Conservation (phyloP, 768 basidiomycete genomes). For the Xerocomellus chrysenteron region DNA sequence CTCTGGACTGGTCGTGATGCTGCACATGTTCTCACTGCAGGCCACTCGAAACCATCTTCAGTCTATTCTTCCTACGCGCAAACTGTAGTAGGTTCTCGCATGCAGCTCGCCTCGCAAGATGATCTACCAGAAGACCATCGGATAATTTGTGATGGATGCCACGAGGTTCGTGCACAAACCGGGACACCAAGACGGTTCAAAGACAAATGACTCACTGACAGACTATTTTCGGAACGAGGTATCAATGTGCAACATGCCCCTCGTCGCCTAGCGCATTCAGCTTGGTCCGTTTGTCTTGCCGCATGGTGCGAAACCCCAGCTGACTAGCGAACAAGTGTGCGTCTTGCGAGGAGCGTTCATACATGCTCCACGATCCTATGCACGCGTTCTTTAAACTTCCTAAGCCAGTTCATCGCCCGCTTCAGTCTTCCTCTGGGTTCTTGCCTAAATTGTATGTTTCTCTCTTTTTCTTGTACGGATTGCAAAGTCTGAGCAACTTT, state of each 20-base stretch:
- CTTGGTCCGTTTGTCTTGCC: conserved; percentile 47
- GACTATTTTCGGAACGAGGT: conserved; percentile 76
- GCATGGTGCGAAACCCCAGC: background rate
- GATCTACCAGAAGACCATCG: conserved; percentile 50
- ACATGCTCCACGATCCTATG: conserved; percentile 75
- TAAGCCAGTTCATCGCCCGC: conserved; percentile 66
- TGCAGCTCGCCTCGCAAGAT: conserved; percentile 32
- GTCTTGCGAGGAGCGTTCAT: conserved; percentile 75
- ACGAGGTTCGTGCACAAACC: conserved; percentile 42
- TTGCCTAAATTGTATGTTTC: conserved; percentile 62
- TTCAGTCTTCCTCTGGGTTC: conserved; percentile 56
- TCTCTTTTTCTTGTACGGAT: background rate
- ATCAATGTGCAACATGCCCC: conserved; percentile 89
- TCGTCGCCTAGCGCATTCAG: conserved; percentile 70
- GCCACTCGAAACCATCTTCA: conserved; percentile 54
- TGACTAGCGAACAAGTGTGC: conserved; percentile 55
- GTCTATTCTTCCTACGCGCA: conserved; percentile 63
- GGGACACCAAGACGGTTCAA: background rate
- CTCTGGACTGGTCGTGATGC: conserved; percentile 80
- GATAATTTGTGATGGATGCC: conserved; percentile 60
- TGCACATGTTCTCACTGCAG: conserved; percentile 50
- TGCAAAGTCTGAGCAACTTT: conserved; percentile 8
- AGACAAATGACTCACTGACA: conserved; percentile 26
- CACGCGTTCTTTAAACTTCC: conserved; percentile 89
- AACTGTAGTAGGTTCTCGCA: conserved; percentile 60